A percentile compares a stretch with the other conserved stretches of the same genome.
phyloP scores from a whole-genome alignment of 1,284 basidiomycete genomes.

The Moesziomyces globuligerus region DNA sequence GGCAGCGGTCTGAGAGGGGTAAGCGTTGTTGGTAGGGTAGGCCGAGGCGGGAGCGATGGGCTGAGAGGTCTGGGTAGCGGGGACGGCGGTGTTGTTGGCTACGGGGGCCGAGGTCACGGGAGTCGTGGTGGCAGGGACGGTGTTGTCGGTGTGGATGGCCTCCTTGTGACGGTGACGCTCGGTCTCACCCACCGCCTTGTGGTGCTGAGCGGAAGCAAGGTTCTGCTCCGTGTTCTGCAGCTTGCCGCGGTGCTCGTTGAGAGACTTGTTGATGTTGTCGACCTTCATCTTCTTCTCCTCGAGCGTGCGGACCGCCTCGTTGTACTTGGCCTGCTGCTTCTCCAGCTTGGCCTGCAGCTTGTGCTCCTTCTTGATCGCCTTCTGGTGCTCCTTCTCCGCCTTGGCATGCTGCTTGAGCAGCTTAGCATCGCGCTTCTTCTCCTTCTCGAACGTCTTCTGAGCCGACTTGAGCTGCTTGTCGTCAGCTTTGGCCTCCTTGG shows the following conservation, averaged over 20 bases:
- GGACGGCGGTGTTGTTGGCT: neutral
- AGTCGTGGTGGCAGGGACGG: neutral
- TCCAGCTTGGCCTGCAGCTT: slow-evolving; percentile 40
- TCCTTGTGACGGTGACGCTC: slow-evolving; percentile 34
- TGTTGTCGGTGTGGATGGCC: slow-evolving; percentile 5
- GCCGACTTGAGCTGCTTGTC: slow-evolving; percentile 32
- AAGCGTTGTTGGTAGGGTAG: slow-evolving; percentile 8
- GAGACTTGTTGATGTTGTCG: slow-evolving; percentile 19
- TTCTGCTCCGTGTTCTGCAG: slow-evolving; percentile 24
- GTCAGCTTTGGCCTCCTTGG: slow-evolving; percentile 36
- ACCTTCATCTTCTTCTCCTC: slow-evolving; percentile 51
- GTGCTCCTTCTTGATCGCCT: slow-evolving; percentile 43
- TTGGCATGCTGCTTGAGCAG: slow-evolving; percentile 26
- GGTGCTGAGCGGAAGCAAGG: slow-evolving; percentile 32
- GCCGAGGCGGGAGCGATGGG: neutral
- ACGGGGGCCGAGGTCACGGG: neutral
- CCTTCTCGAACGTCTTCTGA: slow-evolving; percentile 26
- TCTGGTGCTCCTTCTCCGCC: slow-evolving; percentile 41
- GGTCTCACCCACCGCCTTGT: slow-evolving; percentile 20
- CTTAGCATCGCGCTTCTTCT: slow-evolving; percentile 34
- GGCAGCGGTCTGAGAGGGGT: slow-evolving; percentile 8
- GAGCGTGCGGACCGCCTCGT: slow-evolving; percentile 22
- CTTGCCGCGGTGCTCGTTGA: slow-evolving; percentile 22
- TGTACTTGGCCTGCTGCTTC: slow-evolving; percentile 39
- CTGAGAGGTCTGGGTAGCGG: neutral